Conservation (phyloP, 2,329 filamentous ascomycete species). For the Sclerotinia minor region DNA sequence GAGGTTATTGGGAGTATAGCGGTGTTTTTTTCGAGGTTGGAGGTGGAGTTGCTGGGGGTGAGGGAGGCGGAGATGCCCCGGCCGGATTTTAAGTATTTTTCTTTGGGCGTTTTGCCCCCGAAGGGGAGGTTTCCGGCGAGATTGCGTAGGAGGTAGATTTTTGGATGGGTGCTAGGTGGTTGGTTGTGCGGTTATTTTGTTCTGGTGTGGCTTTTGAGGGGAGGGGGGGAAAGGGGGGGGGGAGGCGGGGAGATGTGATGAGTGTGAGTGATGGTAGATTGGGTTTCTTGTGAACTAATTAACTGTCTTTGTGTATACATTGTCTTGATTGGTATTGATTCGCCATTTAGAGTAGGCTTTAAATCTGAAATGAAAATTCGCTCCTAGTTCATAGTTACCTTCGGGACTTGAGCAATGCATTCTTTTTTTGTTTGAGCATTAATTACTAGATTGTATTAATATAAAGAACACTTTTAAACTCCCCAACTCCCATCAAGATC, state of each 20-base stretch:
- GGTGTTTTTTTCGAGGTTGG: conserved; percentile 40
- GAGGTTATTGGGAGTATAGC: conserved; percentile 41
- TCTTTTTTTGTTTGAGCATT: neutral
- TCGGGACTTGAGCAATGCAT: neutral
- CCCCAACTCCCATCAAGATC: too few relatives aligned
- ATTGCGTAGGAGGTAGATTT: conserved; percentile 27
- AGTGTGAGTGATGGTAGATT: neutral
- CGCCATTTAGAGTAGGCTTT: neutral
- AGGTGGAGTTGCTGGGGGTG: conserved; percentile 37
- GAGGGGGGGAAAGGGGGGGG: too few relatives aligned
- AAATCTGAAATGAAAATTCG: neutral
- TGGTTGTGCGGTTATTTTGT: neutral
- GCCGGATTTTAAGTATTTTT: conserved; percentile 31
- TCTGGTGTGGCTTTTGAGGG: neutral
- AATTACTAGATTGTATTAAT: neutral
- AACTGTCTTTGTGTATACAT: neutral
- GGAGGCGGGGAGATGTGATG: too few relatives aligned
- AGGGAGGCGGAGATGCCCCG: conserved; percentile 9
- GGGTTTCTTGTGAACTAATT: neutral
- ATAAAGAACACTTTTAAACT: too few relatives aligned
- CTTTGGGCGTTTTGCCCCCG: conserved; percentile 33
- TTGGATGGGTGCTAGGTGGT: neutral
- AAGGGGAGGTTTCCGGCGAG: conserved; percentile 28
- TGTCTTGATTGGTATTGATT: neutral
- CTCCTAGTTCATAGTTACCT: neutral